Conservation (phyloP, 2,329 filamentous ascomycete genomes). For the Aspergillus sp. region DNA sequence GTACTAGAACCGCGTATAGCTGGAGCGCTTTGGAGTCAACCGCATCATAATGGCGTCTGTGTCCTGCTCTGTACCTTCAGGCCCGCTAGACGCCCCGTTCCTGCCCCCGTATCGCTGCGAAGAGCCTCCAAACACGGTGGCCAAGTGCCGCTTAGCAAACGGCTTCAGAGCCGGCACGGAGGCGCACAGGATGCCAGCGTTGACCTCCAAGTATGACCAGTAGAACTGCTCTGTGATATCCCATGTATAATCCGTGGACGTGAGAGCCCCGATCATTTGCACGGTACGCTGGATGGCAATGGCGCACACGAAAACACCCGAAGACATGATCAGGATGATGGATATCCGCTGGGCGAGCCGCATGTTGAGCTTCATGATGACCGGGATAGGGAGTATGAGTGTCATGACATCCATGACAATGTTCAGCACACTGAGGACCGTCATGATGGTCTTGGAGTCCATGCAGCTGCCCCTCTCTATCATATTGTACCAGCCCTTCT, state of each 20-base stretch:
- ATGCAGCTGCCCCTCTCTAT: background rate
- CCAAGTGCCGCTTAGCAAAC: background rate
- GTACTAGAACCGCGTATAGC: background rate
- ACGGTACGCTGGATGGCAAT: background rate
- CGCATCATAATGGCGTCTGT: background rate
- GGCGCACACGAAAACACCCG: background rate
- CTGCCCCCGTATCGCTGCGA: background rate
- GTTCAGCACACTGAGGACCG: background rate
- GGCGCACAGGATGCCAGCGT: background rate
- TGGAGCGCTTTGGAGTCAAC: background rate
- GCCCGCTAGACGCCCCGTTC: background rate
- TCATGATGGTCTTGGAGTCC: background rate
- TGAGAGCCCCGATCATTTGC: background rate
- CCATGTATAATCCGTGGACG: background rate
- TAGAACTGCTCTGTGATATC: constrained; percentile 1
- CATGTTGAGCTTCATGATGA: constrained; percentile 1
- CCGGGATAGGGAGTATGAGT: background rate
- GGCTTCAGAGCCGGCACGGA: background rate
- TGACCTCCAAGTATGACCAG: background rate
- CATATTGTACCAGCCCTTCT: background rate
- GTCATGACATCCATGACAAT: background rate
- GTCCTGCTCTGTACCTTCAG: background rate
- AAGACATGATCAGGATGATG: background rate
- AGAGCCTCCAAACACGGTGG: background rate
- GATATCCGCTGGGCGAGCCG: background rate